Base-by-base conservation (phyloP, 208 protist genomes). In the Dictyostelium gargantuum region DNA sequence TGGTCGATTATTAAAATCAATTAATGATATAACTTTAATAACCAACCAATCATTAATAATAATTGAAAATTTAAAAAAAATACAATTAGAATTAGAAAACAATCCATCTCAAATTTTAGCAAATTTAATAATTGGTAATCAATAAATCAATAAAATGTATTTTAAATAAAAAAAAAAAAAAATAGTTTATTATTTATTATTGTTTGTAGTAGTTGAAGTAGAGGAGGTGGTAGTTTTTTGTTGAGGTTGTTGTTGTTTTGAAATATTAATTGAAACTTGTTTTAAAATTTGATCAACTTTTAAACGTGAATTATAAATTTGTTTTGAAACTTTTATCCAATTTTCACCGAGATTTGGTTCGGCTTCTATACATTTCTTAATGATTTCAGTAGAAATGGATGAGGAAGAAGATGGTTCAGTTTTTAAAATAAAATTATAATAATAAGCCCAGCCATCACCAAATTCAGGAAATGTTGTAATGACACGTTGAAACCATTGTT, bases 361-460 rank as follows among this genome's bases (percentile, higher is more conserved):
- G 1, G 95, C 93, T 19, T 52, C 84, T 2, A 95, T n/a, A 75
- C 95, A 97, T 23, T 81, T 70, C 6, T 85, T 84, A 8, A 96
- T 6, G 0, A 98, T 73, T 38, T 96, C 91, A 29, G 91, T 80
- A 17, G 82, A 82, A 61, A 29, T 61, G 26, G 26, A 6, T 15
- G 54, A 23, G 15, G 82, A 82, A 61, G 26, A 29, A 29, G 26
- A 6, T 15, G 54, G 54, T 63, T 97, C 56, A 40, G 50, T 76
- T 73, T 95, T 92, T 40, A 94, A 17, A 63, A 97, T 84, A 70
- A 98, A 98, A n/a, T 91, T 85, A 81, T 97, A 98, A 80, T 93
- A 98, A 52, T 93, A 93, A 13, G 96, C 96, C 98, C 98, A 99
- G 4, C 96, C 95, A 85, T 98, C 98, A 73, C 98, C 98, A 74